Conservation (phyloP, 352 stramenopile species). For the Lagenidium sp. region DNA sequence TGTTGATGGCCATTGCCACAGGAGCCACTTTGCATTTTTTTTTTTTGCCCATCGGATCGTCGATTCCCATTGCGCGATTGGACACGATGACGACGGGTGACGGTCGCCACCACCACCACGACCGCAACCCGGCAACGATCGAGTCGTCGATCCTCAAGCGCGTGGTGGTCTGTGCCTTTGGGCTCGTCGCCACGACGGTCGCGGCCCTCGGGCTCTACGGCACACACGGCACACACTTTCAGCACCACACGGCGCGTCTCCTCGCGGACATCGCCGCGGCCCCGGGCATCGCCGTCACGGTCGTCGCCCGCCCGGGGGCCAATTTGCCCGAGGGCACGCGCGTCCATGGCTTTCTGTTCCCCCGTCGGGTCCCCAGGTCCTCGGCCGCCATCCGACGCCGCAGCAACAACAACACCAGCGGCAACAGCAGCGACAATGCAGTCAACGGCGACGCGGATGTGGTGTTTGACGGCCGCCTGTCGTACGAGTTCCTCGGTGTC, state of each 20-base stretch:
- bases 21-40: no score
- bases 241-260: constrained; percentile 9
- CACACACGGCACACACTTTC: constrained; percentile 7
- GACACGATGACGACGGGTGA: no score
- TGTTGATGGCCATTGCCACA: no score
- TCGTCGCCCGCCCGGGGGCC: neutral
- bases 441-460: no score
- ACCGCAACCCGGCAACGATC: no score
- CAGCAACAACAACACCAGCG: neutral
- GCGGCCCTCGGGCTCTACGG: constrained; percentile 8
- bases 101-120: no score
- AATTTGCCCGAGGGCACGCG: constrained; percentile 5
- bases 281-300: constrained; percentile 14
- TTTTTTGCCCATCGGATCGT: no score
- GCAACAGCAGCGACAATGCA: no score
- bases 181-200: neutral
- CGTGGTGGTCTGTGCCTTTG: neutral
- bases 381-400: neutral
- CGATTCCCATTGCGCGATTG: no score
- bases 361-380: constrained; percentile 4
- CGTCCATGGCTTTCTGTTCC: constrained; percentile 16
- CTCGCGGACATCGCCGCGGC: constrained; percentile 13
- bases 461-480: constrained; percentile 19
- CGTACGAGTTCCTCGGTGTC: constrained; percentile 11
- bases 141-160: neutral